Base-by-base conservation (phyloP, 208 protist species). In the Acanthamoeba healyi region DNA sequence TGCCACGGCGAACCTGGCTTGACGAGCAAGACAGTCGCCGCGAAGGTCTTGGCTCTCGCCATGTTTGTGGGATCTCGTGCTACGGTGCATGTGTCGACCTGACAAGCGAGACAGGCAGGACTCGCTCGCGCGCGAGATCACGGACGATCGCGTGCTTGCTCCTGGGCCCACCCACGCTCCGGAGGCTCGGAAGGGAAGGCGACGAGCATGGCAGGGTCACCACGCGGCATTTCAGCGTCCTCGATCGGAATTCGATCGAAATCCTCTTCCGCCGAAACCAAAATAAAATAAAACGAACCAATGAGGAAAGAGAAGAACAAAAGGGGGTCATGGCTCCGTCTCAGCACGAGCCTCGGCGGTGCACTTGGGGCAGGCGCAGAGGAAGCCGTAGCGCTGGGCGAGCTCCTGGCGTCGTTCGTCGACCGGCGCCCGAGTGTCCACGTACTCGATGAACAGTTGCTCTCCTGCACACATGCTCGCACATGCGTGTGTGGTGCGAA, bases 371-470 rank as follows among this genome's bases (percentile, higher is more conserved):
- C 82, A 90, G 58, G 36, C 17, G 17, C 82, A 90, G 34, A 90
- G 36, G 49, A 90, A 90, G 36, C 82, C 82, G 42, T 90, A 90
- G 26, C 82, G 49, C 82, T 90, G 82, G 49, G 82, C 82, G 10
- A 90, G 82, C 58, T 90, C 54, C 36, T 58, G 49, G 17, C 82
- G 2, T 10, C 82, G n/a, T n/a, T 90, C 82, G 1, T 90, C 82
- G 3, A 65, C 82, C 0, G 32, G 34, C 26, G 58, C 54, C 26
- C 82, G 49, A 19, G 82, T 90, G 54, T 90, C 82, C 10, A 90
- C 42, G 54, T 90, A 90, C 82, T 90, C 82, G 42, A 90, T 67
- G 49, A 90, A 90, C 54, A 90, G n/a, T n/a, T 90, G 82, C 54
- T 90, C 82, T 0, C 82, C 70, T 81, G 70, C 70, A n/a, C 61